These are phyloP conservation scores for Pestalotiopsis sp. DNA, from an alignment of 2,329 filamentous ascomycete species.

Conservation along the genomic window DNA sequence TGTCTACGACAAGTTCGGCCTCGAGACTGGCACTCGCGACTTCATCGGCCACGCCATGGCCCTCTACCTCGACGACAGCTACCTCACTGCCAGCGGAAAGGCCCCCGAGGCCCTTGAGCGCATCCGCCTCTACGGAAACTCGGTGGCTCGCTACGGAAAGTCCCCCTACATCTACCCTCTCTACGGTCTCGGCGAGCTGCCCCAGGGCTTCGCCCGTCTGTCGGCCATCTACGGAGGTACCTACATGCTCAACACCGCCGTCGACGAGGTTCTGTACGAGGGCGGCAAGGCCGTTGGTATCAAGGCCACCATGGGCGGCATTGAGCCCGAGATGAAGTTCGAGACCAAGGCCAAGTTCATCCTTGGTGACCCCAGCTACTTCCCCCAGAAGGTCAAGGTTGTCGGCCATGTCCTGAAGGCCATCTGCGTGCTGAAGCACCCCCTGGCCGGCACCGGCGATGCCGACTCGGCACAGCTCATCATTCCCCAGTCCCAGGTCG, in stretches of 20 bases:
- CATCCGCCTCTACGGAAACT: conserved; percentile 96
- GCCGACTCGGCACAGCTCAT: conserved; percentile 92
- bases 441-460: conserved; percentile 85
- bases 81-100: conserved; percentile 72
- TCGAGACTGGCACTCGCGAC: conserved; percentile 86
- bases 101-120: conserved; percentile 87
- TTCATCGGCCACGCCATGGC: conserved; percentile 99
- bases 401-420: conserved; percentile 91
- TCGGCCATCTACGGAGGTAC: conserved; percentile 98
- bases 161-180: conserved; percentile 99
- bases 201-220: conserved; percentile 94
- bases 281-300: conserved; percentile 88
- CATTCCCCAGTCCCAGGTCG: conserved; percentile 96
- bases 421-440: conserved; percentile 97
- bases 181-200: conserved; percentile 95
- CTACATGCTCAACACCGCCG: conserved; percentile 97
- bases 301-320: conserved; percentile 94
- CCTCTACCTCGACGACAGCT: conserved; percentile 87
- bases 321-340: conserved; percentile 86
- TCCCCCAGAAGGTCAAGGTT: conserved; percentile 84
- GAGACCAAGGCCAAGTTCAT: conserved; percentile 96
- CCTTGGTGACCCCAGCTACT: conserved; percentile 95
- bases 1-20: conserved; percentile 97
- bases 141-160: conserved; percentile 95
- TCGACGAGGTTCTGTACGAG: conserved; percentile 89